Evolutionary conservation across 768 basidiomycete species (phyloP), one percentile per base, ranked within the genome.

Genomic region (Gloeostereum incarnatum): DNA sequence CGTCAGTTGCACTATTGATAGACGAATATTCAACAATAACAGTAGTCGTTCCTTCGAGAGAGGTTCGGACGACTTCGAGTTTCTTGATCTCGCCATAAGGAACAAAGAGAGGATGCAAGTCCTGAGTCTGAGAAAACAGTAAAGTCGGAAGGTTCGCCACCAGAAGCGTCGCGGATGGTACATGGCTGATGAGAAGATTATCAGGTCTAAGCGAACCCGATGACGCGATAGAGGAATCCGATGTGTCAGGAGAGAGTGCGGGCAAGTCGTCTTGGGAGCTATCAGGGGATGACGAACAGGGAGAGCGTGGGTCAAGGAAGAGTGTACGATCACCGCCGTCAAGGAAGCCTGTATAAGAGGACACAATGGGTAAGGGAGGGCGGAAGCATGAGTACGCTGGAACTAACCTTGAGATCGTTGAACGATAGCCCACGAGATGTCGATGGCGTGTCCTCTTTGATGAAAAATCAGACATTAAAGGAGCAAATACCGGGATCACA

Each of bases 381-480:
- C 32, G 38, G 29, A 45, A 21, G 44, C 38, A 37, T 13, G 25
- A 40, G 34, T 25, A 37, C 32, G 19, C 2, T 33, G 7, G 27
- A 25, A 45, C 41, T 14, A 23, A 82, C 84, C 85, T 68, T 81
- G 78, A 45, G 85, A 89, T 31, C 85, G 82, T 47, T 89, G 85
- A 25, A 89, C 85, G 17, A 89, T 85, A 13, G 85, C 86, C 85
- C 85, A 89, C 5, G 85, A 87, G 36, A 89, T 73, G 52, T 89
- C 85, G 32, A 89, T 73, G 14, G 69, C 66, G 49, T 87, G 79
- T 5, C 84, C 82, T 51, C 81, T 87, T 35, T 9, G 23, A 26
- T 29, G 9, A 35, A 33, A 24, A 31, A 31, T 45, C 31, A 42
- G 32, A 10, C 3, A 10, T n/a, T 29, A 5, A 21, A 13, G 6